phyloP scores from a whole-genome alignment of 257 asterid species.

The Leonotis leonurus region DNA sequence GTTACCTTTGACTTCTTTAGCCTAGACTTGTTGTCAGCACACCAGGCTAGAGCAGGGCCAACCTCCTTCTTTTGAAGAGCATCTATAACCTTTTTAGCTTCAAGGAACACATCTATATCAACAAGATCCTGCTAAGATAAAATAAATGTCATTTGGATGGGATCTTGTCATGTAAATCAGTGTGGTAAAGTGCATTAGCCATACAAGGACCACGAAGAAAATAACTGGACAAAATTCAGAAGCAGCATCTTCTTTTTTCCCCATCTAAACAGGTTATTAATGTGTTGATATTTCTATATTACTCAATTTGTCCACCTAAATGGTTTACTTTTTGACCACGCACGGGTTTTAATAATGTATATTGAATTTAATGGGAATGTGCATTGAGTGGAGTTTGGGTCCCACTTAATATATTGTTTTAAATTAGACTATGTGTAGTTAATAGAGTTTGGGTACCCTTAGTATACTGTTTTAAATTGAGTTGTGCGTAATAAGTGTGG shows the following conservation, averaged over 20 bases:
- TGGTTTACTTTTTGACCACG: too few species aligned
- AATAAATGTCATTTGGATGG: slow-evolving; percentile 20
- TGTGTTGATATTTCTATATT: slow-evolving; percentile 2
- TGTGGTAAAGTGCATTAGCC: background rate
- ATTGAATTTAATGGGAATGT: too few species aligned
- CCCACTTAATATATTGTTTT: too few species aligned
- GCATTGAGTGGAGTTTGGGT: too few species aligned
- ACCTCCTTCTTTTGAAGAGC: slow-evolving; percentile 90
- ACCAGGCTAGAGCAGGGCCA: slow-evolving; percentile 95
- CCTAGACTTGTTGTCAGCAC: slow-evolving; percentile 92
- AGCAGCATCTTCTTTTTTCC: slow-evolving; percentile 3
- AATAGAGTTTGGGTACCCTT: too few species aligned
- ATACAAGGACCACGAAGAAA: slow-evolving; percentile 1
- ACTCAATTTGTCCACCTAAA: too few species aligned
- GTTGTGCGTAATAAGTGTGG: too few species aligned
- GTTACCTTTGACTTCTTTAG: slow-evolving; percentile 89
- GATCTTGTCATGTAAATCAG: background rate
- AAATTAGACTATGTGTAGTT: too few species aligned
- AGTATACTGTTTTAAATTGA: too few species aligned
- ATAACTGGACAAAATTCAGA: background rate
- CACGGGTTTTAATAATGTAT: too few species aligned
- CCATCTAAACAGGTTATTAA: background rate
- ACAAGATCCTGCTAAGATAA: slow-evolving; percentile 72
- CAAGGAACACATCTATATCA: slow-evolving; percentile 86
- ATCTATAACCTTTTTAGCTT: slow-evolving; percentile 85